These are phyloP conservation scores for Perilla frutescens DNA, from an alignment of 257 asterid genomes.

Conservation along the genomic window DNA sequence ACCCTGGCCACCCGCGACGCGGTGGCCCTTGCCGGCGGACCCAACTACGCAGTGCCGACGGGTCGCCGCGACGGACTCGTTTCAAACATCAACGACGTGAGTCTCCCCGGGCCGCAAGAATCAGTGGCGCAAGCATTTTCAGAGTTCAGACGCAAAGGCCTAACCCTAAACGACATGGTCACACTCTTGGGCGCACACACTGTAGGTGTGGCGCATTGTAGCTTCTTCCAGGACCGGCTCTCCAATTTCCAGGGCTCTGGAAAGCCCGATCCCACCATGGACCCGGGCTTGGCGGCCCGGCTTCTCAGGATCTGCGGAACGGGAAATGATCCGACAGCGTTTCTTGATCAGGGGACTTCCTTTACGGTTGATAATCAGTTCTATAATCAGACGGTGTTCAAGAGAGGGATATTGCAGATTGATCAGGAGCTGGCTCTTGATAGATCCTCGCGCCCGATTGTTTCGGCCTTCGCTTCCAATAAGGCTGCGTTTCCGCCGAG, in stretches of 20 bases:
- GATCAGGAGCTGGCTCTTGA: constrained; percentile 67
- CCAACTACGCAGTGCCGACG: constrained; percentile 52
- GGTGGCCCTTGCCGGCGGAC: constrained; percentile 73
- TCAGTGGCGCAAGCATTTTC: constrained; percentile 44
- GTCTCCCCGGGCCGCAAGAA: constrained; percentile 63
- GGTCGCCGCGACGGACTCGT: constrained; percentile 72
- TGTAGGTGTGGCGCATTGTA: constrained; percentile 74
- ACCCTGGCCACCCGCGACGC: constrained; percentile 81
- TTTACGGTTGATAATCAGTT: constrained; percentile 63
- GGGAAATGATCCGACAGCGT: constrained; percentile 49
- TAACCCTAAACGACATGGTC: constrained; percentile 66
- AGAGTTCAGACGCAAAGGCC: constrained; percentile 51
- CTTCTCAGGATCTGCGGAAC: constrained; percentile 52
- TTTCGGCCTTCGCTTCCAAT: constrained; percentile 39
- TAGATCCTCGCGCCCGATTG: constrained; percentile 45
- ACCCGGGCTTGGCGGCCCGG: constrained; percentile 47
- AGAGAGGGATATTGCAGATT: constrained; percentile 65
- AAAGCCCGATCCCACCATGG: constrained; percentile 63
- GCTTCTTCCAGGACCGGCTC: constrained; percentile 61
- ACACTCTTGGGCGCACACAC: constrained; percentile 84
- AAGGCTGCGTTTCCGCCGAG: constrained; percentile 35
- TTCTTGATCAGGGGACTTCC: constrained; percentile 72
- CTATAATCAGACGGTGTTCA: constrained; percentile 52
- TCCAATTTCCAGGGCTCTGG: constrained; percentile 59
- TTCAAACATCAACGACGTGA: constrained; percentile 50